Evolutionary conservation across 2,329 filamentous ascomycete species (phyloP), one percentile per base, ranked within the genome.

Genomic region (Penicillium sp.): DNA sequence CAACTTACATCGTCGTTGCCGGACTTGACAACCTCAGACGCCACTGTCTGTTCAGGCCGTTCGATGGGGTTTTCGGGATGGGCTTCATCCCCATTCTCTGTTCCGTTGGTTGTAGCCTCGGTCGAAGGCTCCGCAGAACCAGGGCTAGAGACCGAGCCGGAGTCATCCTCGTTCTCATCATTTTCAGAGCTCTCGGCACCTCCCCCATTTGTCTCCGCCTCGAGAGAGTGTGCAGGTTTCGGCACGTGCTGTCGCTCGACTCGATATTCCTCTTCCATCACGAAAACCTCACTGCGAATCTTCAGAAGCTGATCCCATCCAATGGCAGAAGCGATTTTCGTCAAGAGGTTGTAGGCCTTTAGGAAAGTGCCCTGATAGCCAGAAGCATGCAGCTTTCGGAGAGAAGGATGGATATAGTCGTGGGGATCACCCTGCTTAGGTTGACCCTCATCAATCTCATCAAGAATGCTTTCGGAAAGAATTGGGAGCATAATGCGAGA

Each of bases 241-340:
- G 73, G 66, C 46, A 83, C 54, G 36, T 70, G 58, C 30, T 72
- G 62, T 14, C 67, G 63, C 69, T 97, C 93, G 41, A 84, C 86
- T 33, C 93, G 82, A 63, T 98, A 98, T 65, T 98, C 93, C 60
- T 98, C 93, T 64, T 98, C 93, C 93, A 98, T 98, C 33, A 98
- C 93, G 56, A 98, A 98, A 1, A 98, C 93, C 48, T 91, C 90
- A 70, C 91, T 97, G 53, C 93, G 80, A 58, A 94, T 95, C 67
- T 88, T 94, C 36, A 98, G 74, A 15, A 98, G 76, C 61, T 96
- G 88, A 57, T 98, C 93, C 93, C 93, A 98, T 26, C 93, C 93
- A 56, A 98, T 96, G 67, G 93, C 91, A 46, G 88, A 84, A 0
- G 91, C 94, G 74, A 98, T 91, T 63, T 96, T 91, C 0, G 93